phyloP scores from a whole-genome alignment of 257 asterid species.

The Penstemon newberryi region DNA sequence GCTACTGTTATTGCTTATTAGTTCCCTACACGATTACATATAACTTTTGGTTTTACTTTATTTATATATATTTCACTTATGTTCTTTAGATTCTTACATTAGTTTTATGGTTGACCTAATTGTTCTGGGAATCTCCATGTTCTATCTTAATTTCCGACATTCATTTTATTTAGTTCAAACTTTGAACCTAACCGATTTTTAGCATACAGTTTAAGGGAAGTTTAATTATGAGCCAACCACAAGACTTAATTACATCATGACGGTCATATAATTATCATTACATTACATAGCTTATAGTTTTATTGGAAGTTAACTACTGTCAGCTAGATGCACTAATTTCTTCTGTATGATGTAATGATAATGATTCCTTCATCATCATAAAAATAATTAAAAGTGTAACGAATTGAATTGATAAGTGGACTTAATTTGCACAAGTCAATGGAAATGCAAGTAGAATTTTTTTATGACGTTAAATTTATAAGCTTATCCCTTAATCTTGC shows the following conservation, averaged over 20 bases:
- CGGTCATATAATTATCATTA: conserved; percentile 11
- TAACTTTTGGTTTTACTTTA: background rate
- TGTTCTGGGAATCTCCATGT: conserved; percentile 10
- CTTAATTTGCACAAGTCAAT: conserved; percentile 19
- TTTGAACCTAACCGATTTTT: no score
- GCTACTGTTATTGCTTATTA: background rate
- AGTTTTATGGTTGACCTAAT: background rate
- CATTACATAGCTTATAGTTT: no score
- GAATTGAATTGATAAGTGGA: background rate
- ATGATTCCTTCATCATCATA: background rate
- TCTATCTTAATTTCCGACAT: background rate
- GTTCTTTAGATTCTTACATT: background rate
- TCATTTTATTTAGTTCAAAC: background rate
- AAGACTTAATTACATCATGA: conserved; percentile 9
- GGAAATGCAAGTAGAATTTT: conserved; percentile 8
- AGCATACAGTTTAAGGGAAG: background rate
- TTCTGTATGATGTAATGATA: conserved; percentile 11
- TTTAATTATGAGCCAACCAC: background rate
- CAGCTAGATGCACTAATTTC: background rate
- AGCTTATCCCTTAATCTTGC: conserved; percentile 21
- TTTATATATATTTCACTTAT: background rate
- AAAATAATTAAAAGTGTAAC: background rate
- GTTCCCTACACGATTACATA: background rate
- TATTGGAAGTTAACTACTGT: no score
- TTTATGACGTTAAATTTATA: background rate